A percentile compares a stretch with the other conserved stretches of the same genome.
These are phyloP conservation scores for Lachancea kluyveri DNA, from an alignment of 805 yeast species.

Conservation along the genomic window DNA sequence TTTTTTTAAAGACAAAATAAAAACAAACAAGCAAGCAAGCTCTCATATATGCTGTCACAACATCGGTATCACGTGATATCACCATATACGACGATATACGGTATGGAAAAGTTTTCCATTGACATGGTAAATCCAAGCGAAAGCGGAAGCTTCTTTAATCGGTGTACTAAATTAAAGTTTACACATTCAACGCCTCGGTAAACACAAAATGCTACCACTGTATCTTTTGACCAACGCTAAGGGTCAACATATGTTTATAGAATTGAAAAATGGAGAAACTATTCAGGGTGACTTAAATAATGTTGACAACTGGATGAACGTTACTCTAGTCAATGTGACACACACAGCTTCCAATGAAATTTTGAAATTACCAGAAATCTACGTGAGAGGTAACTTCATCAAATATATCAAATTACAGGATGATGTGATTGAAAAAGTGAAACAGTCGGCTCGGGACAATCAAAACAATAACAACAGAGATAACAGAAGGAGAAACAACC, in stretches of 20 bases:
- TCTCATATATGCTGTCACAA: too few species aligned
- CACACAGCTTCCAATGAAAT: constrained; percentile 48
- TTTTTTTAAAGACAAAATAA: too few species aligned
- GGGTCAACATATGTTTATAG: constrained; percentile 81
- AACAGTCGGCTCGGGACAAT: constrained; percentile 34
- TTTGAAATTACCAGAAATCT: constrained; percentile 64
- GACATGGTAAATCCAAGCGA: too few species aligned
- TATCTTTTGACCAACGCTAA: constrained; percentile 87
- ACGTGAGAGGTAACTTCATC: constrained; percentile 81
- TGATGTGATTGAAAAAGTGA: constrained; percentile 68
- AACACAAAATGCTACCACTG: constrained; percentile 66
- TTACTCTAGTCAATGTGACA: constrained; percentile 71
- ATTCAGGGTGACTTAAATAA: constrained; percentile 76
- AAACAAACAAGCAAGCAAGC: too few species aligned
- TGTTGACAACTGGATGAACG: constrained; percentile 95
- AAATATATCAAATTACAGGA: constrained; percentile 72
- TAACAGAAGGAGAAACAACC: constrained; percentile 16
- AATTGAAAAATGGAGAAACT: constrained; percentile 86
- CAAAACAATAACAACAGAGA: constrained; percentile 29
- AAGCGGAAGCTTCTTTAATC: too few species aligned
- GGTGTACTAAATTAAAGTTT: too few species aligned
- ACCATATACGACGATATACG: too few species aligned
- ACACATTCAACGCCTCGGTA: too few species aligned
- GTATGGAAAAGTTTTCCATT: too few species aligned
- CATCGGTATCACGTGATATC: too few species aligned